Percentiles rank a stretch among this genome's conserved stretches.
Evolutionary conservation across 1,284 basidiomycete genomes (phyloP).

Genomic region (Malassezia furfur): DNA sequence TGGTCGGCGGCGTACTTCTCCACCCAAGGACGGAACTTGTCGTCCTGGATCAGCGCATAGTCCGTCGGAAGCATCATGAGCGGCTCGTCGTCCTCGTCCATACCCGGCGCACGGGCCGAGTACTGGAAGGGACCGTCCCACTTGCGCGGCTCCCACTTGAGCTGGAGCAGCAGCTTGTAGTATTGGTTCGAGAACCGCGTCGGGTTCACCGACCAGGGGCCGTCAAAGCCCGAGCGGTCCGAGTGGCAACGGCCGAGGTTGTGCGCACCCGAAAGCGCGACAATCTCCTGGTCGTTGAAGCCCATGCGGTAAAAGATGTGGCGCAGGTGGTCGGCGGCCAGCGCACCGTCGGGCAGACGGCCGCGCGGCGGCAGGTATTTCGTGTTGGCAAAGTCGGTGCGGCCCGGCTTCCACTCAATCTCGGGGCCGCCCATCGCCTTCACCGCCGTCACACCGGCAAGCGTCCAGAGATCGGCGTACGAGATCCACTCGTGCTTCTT

Average conservation of each 20-base stretch:
- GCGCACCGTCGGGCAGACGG: slow-evolving; percentile 79
- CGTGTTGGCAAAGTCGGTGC: slow-evolving; percentile 46
- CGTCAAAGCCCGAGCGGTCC: slow-evolving; percentile 49
- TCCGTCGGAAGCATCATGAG: slow-evolving; percentile 56
- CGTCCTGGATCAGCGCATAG: slow-evolving; percentile 40
- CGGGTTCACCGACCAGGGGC: slow-evolving; percentile 51
- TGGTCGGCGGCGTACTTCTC: slow-evolving; percentile 53
- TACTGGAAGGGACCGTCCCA: slow-evolving; percentile 52
- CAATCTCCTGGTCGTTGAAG: slow-evolving; percentile 73
- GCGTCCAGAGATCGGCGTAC: slow-evolving; percentile 48
- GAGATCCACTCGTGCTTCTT: slow-evolving; percentile 49
- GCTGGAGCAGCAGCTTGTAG: slow-evolving; percentile 75
- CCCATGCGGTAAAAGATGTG: slow-evolving; percentile 53
- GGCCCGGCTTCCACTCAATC: slow-evolving; percentile 50
- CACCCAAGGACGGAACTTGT: slow-evolving; percentile 42
- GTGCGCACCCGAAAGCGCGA: slow-evolving; percentile 86
- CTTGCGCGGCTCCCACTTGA: slow-evolving; percentile 58
- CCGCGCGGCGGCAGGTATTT: slow-evolving; percentile 69
- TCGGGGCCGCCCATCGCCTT: slow-evolving; percentile 55
- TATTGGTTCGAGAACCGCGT: slow-evolving; percentile 81
- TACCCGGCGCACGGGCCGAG: slow-evolving; percentile 39
- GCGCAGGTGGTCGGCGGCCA: slow-evolving; percentile 77
- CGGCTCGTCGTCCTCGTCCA: slow-evolving; percentile 48
- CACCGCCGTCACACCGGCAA: slow-evolving; percentile 55
- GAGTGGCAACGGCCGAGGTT: slow-evolving; percentile 87